Evolutionary conservation across 129 eudicot species (phyloP), one percentile per base, ranked within the genome.

Genomic region (Cynara cardunculus): DNA sequence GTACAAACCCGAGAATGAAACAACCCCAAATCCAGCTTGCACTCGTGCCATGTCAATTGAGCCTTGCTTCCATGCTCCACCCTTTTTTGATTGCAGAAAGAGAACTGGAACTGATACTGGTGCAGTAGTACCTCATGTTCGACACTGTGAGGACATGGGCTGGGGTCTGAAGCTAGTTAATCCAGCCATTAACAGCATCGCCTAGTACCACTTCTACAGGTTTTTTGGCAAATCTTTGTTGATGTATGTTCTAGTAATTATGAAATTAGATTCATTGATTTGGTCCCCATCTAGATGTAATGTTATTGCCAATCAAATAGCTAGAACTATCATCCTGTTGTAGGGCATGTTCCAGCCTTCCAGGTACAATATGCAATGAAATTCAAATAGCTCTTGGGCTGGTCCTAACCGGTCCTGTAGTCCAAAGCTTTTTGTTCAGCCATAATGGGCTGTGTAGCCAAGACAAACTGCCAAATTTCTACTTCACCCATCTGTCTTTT

Each of bases 51-150:
- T 87, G 93, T 92, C 97, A 3, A 90, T 92, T 78, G 97, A 90
- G 86, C 97, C 97, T 8, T 92, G 97, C 31, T 92, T 90, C 72
- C 97, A 92, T 82, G 92, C 95, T 66, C 95, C 97, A 3, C 97
- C 97, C 9, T 90, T 87, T 67, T 88, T 83, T 2, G 97, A 90
- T 71, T 92, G 97, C 84, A 87, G 80, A 72, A 85, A 37, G 82
- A 88, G 87, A 80, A 75, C 25, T 34, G 95, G 97, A 34, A 78
- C 56, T 8, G 95, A 92, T 78, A 85, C 91, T 0, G 95, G 95
- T 37, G 46, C n/a, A 16, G 9, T 92, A 19, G 91, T 90, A 73
- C 93, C 95, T 35, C 92, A 90, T 88, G 86, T 90, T 25, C 86
- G 77, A 71, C 97, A 90, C 59, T 92, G 97, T 77, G 97, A 92